phyloP scores from a whole-genome alignment of 148 eudicot genomes.

The Amaranthus palmeri region DNA sequence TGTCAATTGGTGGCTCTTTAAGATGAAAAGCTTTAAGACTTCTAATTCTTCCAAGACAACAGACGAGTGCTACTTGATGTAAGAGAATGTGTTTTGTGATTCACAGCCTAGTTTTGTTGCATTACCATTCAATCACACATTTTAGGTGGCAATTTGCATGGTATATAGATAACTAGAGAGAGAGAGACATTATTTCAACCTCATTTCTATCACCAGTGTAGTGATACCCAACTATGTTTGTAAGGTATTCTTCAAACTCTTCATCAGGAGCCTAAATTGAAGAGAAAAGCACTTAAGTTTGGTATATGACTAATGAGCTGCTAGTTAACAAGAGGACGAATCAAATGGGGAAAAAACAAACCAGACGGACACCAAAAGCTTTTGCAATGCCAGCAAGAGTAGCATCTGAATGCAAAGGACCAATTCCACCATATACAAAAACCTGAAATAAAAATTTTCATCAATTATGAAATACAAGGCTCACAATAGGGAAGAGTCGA shows the following conservation, averaged over 20 bases:
- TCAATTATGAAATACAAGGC: neutral
- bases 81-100: no score
- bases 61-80: neutral
- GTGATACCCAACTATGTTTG: constrained; percentile 57
- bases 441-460: constrained; percentile 45
- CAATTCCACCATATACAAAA: constrained; percentile 92
- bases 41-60: neutral
- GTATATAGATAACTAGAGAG: neutral
- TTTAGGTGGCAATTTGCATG: no score
- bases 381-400: constrained; percentile 90
- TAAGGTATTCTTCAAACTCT: constrained; percentile 88
- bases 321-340: constrained; percentile 1
- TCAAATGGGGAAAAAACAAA: constrained; percentile 26
- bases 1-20: neutral
- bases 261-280: constrained; percentile 85
- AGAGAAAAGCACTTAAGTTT: constrained; percentile 12
- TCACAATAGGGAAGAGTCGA: neutral
- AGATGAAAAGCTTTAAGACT: neutral
- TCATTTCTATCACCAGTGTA: constrained; percentile 79
- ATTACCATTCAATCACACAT: no score
- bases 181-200: constrained; percentile 31
- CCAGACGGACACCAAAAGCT: constrained; percentile 97
- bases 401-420: constrained; percentile 88
- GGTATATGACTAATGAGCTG: neutral
- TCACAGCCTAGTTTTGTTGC: no score